Evolutionary conservation across 495 filamentous ascomycete genomes (phyloP).

Genomic region (Saxophila tyrrhenica): DNA sequence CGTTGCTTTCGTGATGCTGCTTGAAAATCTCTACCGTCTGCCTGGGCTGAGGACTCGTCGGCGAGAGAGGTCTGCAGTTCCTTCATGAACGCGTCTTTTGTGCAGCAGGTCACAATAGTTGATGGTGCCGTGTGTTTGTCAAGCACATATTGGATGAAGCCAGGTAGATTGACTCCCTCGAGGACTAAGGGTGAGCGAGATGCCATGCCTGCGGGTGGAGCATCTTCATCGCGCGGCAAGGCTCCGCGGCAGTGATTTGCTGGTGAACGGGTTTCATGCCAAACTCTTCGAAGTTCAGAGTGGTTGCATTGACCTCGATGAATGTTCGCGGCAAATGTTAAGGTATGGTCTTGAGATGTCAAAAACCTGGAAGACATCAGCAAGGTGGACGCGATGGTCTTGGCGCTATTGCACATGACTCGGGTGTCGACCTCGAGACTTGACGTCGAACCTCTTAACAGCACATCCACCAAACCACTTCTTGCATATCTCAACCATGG

Average conservation of each 20-base stretch:
- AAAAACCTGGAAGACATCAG: too few relatives aligned
- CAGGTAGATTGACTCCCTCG: constrained; percentile 40
- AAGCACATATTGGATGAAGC: constrained; percentile 55
- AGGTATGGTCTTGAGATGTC: too few relatives aligned
- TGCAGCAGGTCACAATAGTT: constrained; percentile 59
- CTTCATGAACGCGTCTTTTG: constrained; percentile 50
- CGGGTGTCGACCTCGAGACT: too few relatives aligned
- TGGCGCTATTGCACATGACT: too few relatives aligned
- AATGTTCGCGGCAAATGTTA: too few relatives aligned
- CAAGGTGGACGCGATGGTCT: too few relatives aligned
- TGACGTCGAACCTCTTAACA: neutral
- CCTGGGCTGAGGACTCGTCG: neutral
- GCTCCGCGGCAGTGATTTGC: too few relatives aligned
- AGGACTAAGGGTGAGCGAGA: constrained; percentile 33
- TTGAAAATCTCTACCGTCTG: neutral
- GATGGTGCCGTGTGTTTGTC: constrained; percentile 41
- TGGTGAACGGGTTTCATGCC: too few relatives aligned
- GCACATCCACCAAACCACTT: neutral
- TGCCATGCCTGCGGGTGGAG: neutral
- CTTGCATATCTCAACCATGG: constrained; percentile 1
- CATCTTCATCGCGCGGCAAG: neutral
- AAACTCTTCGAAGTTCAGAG: too few relatives aligned
- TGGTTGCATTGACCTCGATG: too few relatives aligned
- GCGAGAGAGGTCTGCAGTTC: constrained; percentile 15
- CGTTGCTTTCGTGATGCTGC: neutral